These are phyloP conservation scores for Apiospora koreana DNA, from an alignment of 2,329 filamentous ascomycete species.

Conservation along the genomic window DNA sequence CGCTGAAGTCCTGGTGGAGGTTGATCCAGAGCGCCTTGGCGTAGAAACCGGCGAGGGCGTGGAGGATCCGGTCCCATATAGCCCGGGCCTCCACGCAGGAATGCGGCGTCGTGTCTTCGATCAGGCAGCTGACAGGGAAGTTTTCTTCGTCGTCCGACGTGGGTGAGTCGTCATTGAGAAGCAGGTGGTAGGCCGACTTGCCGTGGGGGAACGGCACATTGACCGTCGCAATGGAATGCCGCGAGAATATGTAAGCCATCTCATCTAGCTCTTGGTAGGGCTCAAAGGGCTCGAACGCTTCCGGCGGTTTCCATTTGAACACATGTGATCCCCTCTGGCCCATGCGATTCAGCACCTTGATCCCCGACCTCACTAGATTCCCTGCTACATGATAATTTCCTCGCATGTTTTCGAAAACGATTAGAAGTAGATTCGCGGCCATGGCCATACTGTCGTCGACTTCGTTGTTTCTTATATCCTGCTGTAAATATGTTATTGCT, in stretches of 20 bases:
- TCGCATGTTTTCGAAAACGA: conserved; percentile 32
- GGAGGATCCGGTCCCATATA: conserved; percentile 24
- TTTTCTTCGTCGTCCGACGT: conserved; percentile 12
- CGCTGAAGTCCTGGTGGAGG: conserved; percentile 23
- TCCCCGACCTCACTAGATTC: conserved; percentile 26
- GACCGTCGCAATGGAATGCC: conserved; percentile 24
- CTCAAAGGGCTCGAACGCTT: background rate
- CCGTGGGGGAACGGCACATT: conserved; percentile 27
- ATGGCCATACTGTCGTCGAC: conserved; percentile 25
- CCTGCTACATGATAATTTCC: conserved; percentile 31
- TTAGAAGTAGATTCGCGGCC: conserved; percentile 29
- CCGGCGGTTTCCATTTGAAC: conserved; percentile 6
- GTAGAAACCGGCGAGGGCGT: conserved; percentile 25
- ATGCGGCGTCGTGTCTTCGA: conserved; percentile 15
- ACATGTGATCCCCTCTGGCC: conserved; percentile 13
- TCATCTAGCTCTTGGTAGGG: conserved; percentile 25
- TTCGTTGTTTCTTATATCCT: conserved; percentile 23
- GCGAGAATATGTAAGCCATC: conserved; percentile 28
- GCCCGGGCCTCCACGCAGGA: conserved; percentile 21
- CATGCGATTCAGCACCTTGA: conserved; percentile 26
- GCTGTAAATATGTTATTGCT: conserved; percentile 24
- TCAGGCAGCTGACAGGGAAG: conserved; percentile 9
- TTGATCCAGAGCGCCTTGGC: conserved; percentile 25
- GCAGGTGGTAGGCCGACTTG: conserved; percentile 28
- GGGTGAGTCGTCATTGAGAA: conserved; percentile 23